Conservation (phyloP, 768 basidiomycete species). For the Phylloporus arenicola region DNA sequence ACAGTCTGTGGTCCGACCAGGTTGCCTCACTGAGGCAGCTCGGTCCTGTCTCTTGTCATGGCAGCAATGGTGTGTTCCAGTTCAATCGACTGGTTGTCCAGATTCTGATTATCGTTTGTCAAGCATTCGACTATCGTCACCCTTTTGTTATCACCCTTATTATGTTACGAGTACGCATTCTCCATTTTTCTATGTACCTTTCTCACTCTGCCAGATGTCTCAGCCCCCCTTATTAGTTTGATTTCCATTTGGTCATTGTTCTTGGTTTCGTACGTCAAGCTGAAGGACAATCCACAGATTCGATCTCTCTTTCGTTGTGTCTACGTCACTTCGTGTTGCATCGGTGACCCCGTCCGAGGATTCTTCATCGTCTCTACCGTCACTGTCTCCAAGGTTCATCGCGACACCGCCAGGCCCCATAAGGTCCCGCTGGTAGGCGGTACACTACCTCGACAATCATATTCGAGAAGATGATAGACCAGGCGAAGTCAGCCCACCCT, state of each 20-base stretch:
- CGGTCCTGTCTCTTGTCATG: neutral
- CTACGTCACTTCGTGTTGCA: neutral
- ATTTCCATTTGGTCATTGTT: neutral
- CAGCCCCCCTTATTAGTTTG: neutral
- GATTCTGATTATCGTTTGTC: neutral
- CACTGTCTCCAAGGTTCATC: too few relatives aligned
- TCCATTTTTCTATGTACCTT: neutral
- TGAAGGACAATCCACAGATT: neutral
- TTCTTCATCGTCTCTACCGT: too few relatives aligned
- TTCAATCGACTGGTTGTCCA: neutral
- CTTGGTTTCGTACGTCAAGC: neutral
- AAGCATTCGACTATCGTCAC: conserved; percentile 15
- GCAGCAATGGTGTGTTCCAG: conserved; percentile 2
- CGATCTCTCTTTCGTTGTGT: neutral
- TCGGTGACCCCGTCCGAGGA: too few relatives aligned
- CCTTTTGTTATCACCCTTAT: too few relatives aligned
- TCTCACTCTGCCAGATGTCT: neutral
- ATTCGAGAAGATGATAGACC: too few relatives aligned
- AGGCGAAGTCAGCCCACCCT: too few relatives aligned
- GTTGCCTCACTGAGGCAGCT: too few relatives aligned
- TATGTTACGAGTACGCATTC: neutral
- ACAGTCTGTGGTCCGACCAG: neutral
- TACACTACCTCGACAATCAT: too few relatives aligned
- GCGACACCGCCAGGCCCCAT: too few relatives aligned
- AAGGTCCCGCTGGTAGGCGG: too few relatives aligned